Base-by-base conservation (phyloP, 1,284 basidiomycete species). In the Rugiboletus extremiorientalis region DNA sequence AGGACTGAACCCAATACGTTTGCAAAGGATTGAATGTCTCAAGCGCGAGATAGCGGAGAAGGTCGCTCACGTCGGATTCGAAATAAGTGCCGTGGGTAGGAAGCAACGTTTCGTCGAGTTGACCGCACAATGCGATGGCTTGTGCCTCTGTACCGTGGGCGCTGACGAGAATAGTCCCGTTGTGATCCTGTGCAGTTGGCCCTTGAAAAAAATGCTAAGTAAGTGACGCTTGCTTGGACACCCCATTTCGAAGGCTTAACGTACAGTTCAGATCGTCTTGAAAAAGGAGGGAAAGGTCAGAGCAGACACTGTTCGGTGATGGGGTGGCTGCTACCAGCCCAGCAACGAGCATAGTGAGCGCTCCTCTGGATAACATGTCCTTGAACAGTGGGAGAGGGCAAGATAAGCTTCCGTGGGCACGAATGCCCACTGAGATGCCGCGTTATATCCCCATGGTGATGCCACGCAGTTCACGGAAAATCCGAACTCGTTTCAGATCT, bases 231-330 rank as follows among this genome's bases (percentile, higher is more conserved):
- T 38, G 3, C n/a, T 22, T 36, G 23, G 6, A 43, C 15, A 18
- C 18, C 12, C 25, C 20, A 12, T 37, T 14, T 27, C 12, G 12
- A 37, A 18, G 0, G 18, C 38, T 34, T 11, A 9, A 59, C 61
- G 41, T 31, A 62, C 61, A 60, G 36, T 54, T 52, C 16, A 62
- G 22, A 42, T 63, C 54, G 6, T 62, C 60, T 22, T 62, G 58
- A 18, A 63, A 52, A 30, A 56, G 38, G 31, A 56, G 16, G 18
- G 45, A 49, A 10, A 60, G 28, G 18, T 63, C 61, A 28, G 60
- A 55, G 14, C 50, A 36, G 18, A 56, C n/a, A 3, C 42, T 63
- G 8, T 16, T 36, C 18, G 51, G 58, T 5, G 57, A 62, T 1
- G 58, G 51, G 6, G 40, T 28, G 5, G 53, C 60, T 40, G 38